Base-by-base conservation (phyloP, 495 filamentous ascomycete species). In the Penicillium arizonense region DNA sequence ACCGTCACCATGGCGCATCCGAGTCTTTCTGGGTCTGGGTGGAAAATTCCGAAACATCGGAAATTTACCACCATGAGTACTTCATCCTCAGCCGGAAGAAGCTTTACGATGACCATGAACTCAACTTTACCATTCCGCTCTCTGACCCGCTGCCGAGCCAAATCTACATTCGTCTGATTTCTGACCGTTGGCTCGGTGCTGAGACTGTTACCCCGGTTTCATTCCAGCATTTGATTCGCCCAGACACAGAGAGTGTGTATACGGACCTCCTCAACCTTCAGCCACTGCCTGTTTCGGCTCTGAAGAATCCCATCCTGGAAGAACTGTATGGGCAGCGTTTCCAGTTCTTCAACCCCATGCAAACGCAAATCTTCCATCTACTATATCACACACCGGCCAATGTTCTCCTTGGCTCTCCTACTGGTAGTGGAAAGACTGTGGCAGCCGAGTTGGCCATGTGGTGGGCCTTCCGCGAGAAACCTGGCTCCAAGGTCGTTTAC, bases 11-110 rank as follows among this genome's bases (percentile, higher is more conserved):
- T 68, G 95, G 95, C 3, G 87, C 83, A 4, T 96, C 93, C 2
- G 94, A 99, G 63, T 91, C 90, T 16, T 99, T 94, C 71, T 97
- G 92, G 84, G 86, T 97, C 43, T 97, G 95, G 95, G 93, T 97
- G 13, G 94, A 99, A 70, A 96, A 97, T 63, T 97, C 93, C 0
- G 95, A 97, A 59, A 96, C 92, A 0, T 93, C 89, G 2, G 91
- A 97, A 65, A 97, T 99, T 34, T 99, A 96, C 58, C 94, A 99
- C 61, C 90, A 96, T 51, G 94, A 99, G 67, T 96, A 87, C 68
- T 97, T 97, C 73, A 89, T 99, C 44, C 78, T 99, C 5, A 91
- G 81, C 47, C 79, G 91, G 47, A 88, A 83, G 71, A 97, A 96
- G 74, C 77, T 97, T 0, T 82, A 96, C 56, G 90, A 96, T 71